Evolutionary conservation across 176 grass and related monocot genomes (phyloP).

Genomic region (Cenchrus americanus): DNA sequence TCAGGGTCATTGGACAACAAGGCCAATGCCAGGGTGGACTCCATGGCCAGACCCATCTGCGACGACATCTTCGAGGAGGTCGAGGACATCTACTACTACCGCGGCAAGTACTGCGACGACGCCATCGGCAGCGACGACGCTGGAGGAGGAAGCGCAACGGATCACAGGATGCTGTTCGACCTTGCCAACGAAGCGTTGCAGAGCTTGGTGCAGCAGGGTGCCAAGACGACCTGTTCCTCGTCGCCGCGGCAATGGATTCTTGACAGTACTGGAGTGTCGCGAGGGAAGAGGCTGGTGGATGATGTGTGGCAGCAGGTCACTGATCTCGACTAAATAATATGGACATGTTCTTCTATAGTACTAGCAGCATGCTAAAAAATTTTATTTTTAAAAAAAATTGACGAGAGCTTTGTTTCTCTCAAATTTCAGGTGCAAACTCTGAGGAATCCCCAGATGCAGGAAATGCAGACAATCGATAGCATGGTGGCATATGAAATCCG

Average conservation of each 20-base stretch:
- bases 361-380: not conserved
- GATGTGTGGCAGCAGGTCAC: constrained; percentile 53
- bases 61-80: constrained; percentile 57
- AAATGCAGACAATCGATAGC: constrained; percentile 50
- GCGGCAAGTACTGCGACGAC: not conserved
- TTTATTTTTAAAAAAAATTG: not conserved
- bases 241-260: constrained; percentile 53
- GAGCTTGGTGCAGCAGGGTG: constrained; percentile 28
- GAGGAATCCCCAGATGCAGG: constrained; percentile 49
- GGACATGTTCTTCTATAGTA: not conserved
- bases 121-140: not conserved
- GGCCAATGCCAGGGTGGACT: constrained; percentile 14
- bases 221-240: constrained; percentile 15
- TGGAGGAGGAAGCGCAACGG: not conserved
- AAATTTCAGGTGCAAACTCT: constrained; percentile 44
- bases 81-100: constrained; percentile 64
- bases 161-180: constrained; percentile 71
- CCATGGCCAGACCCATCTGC: constrained; percentile 37
- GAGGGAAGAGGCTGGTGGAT: constrained; percentile 48
- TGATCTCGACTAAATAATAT: not conserved
- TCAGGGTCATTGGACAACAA: constrained; percentile 4
- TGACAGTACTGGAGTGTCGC: constrained; percentile 1
- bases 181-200: constrained; percentile 70
- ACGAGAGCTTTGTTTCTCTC: not conserved
- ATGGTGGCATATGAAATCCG: constrained; percentile 52